These are phyloP conservation scores for Croton laevigatus DNA, from an alignment of 441 rosid genomes.

Conservation along the genomic window DNA sequence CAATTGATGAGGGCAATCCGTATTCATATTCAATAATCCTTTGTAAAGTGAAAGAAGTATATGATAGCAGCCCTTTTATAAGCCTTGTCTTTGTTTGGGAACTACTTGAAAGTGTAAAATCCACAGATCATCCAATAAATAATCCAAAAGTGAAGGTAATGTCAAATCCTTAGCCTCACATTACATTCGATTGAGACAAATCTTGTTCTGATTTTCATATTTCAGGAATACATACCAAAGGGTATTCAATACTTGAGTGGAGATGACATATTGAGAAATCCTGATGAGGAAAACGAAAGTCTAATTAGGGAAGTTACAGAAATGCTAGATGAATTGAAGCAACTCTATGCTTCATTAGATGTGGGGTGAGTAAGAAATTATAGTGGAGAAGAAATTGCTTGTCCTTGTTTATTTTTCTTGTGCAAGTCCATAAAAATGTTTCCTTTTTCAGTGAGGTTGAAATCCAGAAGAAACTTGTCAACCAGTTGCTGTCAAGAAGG, in stretches of 20 bases:
- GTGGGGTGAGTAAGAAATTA: no score
- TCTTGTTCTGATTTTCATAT: no score
- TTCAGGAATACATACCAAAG: no score
- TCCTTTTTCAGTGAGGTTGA: neutral
- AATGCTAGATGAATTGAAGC: neutral
- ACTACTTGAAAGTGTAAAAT: slow-evolving; percentile 12
- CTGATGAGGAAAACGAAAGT: slow-evolving; percentile 7
- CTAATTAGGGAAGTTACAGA: neutral
- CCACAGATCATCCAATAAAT: neutral
- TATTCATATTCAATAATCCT: neutral
- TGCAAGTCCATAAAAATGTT: neutral
- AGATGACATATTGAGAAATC: no score
- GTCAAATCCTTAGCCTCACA: neutral
- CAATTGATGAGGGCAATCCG: neutral
- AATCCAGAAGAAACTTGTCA: neutral
- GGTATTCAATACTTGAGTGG: no score
- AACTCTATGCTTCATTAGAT: neutral
- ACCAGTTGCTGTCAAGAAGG: slow-evolving; percentile 10
- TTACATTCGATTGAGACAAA: no score
- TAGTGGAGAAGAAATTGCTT: no score
- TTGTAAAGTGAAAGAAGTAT: neutral
- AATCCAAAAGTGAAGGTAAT: slow-evolving; percentile 22
- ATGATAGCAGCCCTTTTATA: neutral
- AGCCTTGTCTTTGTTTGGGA: slow-evolving; percentile 8
- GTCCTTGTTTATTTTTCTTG: neutral